Evolutionary conservation across 2,329 filamentous ascomycete species (phyloP).

Genomic region (Aureobasidium sp.): DNA sequence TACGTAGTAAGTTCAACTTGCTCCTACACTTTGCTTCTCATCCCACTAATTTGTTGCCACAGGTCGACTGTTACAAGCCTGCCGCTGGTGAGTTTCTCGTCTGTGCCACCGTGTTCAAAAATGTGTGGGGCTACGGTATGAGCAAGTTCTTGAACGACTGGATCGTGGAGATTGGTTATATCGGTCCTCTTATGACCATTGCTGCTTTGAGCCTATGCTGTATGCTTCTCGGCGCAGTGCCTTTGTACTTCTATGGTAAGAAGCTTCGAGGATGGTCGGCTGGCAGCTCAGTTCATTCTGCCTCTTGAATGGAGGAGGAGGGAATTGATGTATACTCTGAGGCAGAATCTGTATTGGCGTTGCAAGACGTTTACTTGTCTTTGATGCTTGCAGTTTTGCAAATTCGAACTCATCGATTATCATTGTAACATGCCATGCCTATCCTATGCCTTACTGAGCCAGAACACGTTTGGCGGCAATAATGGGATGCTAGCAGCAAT

Average conservation of each 20-base stretch:
- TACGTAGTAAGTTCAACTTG: background rate
- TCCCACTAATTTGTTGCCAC: background rate
- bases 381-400: too few relatives aligned
- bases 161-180: background rate
- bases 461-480: too few relatives aligned
- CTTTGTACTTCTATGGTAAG: background rate
- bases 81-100: conserved; percentile 40
- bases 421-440: too few relatives aligned
- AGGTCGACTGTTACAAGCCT: conserved; percentile 39
- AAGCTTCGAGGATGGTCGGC: background rate
- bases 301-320: background rate
- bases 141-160: background rate
- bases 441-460: too few relatives aligned
- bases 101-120: conserved; percentile 36
- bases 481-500: too few relatives aligned
- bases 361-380: too few relatives aligned
- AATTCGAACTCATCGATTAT: too few relatives aligned
- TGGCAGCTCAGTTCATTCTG: background rate
- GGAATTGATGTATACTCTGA: too few relatives aligned
- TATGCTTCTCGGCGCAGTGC: background rate
- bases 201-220: background rate
- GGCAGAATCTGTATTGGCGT: too few relatives aligned
- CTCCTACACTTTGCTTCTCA: background rate
- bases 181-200: background rate
- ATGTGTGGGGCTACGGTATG: conserved; percentile 14